Percentiles rank a stretch among this genome's conserved stretches.
phyloP scores from a whole-genome alignment of 805 yeast species.

The Priceomyces fermenticarens region DNA sequence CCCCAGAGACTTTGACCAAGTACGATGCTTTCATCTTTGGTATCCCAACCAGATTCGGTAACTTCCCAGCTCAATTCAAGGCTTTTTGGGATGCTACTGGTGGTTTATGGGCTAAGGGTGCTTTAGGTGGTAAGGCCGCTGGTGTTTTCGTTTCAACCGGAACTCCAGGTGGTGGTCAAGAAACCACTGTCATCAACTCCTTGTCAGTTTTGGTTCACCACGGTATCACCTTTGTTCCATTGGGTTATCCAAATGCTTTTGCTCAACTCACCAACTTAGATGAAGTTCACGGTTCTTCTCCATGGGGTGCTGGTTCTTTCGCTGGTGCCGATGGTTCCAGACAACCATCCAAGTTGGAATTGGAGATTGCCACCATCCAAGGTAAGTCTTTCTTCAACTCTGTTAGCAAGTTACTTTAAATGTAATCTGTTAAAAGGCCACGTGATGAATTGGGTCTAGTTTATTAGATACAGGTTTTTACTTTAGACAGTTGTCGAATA shows the following conservation, averaged over 20 bases:
- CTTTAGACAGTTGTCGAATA: too few species aligned
- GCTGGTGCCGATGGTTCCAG: slow-evolving; percentile 81
- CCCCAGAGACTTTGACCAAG: slow-evolving; percentile 51
- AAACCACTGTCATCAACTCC: slow-evolving; percentile 61
- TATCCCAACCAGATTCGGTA: slow-evolving; percentile 83
- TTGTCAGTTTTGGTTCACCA: slow-evolving; percentile 71
- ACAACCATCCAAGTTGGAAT: slow-evolving; percentile 60
- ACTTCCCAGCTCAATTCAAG: slow-evolving; percentile 73
- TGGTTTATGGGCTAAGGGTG: slow-evolving; percentile 74
- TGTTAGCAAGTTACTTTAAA: slow-evolving; percentile 7
- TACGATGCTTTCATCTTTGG: slow-evolving; percentile 86
- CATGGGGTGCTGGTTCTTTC: slow-evolving; percentile 84
- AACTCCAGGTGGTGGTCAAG: slow-evolving; percentile 81
- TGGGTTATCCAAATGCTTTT: slow-evolving; percentile 64
- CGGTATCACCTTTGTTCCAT: slow-evolving; percentile 76
- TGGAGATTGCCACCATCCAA: slow-evolving; percentile 60
- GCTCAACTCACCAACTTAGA: slow-evolving; percentile 52
- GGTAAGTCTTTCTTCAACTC: slow-evolving; percentile 55
- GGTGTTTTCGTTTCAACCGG: slow-evolving; percentile 75
- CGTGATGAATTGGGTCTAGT: too few species aligned
- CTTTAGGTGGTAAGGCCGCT: slow-evolving; percentile 68
- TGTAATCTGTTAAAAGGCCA: not conserved
- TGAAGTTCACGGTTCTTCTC: slow-evolving; percentile 75
- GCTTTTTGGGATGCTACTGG: slow-evolving; percentile 79
- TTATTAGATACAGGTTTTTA: too few species aligned